phyloP scores from a whole-genome alignment of 805 yeast genomes.

The Lachancea meyersii region DNA sequence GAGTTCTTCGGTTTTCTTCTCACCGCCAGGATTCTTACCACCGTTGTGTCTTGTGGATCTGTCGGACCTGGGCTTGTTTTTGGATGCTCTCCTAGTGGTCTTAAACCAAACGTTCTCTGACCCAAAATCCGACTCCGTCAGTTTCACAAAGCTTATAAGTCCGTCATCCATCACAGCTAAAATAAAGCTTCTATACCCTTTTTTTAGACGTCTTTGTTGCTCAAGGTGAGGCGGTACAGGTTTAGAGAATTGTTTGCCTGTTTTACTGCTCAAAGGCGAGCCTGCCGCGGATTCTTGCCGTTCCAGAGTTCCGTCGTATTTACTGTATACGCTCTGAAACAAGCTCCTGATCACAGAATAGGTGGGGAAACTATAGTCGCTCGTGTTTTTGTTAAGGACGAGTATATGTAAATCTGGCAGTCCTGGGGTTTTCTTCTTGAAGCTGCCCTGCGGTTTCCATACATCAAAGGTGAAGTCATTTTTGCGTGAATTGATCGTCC shows the following conservation, averaged over 20 bases:
- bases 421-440: conserved; percentile 64
- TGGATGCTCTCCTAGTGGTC: neutral
- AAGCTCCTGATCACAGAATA: conserved; percentile 37
- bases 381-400: conserved; percentile 43
- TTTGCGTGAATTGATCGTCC: neutral
- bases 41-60: too few relatives aligned
- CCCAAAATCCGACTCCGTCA: conserved; percentile 46
- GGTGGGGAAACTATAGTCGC: conserved; percentile 40
- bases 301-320: conserved; percentile 18
- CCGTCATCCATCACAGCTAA: conserved; percentile 74
- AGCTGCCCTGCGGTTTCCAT: conserved; percentile 77
- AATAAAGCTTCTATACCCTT: conserved; percentile 49
- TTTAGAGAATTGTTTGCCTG: conserved; percentile 7
- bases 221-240: conserved; percentile 21
- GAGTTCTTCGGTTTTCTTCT: too few relatives aligned
- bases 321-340: conserved; percentile 29
- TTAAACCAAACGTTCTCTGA: conserved; percentile 32
- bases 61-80: neutral
- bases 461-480: conserved; percentile 50
- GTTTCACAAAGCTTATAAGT: conserved; percentile 55
- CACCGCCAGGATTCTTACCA: neutral
- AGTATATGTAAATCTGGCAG: conserved; percentile 69
- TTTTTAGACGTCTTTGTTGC: conserved; percentile 40
- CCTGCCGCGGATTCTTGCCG: neutral
- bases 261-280: conserved; percentile 5